Evolutionary conservation across 1,284 basidiomycete genomes (phyloP).

Genomic region (Butyriboletus appendiculatus): DNA sequence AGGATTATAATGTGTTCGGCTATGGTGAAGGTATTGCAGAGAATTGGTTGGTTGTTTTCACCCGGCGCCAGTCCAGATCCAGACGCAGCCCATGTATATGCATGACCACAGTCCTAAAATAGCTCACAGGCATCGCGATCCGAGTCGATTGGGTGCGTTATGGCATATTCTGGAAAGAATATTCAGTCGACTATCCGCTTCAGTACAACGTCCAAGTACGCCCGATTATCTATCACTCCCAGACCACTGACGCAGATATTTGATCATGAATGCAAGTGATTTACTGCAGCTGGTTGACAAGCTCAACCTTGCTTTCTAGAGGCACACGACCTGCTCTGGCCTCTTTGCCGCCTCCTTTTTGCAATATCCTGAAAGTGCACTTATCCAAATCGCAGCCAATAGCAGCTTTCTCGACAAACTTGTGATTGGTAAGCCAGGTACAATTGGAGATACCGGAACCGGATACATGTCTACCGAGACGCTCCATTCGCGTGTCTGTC

Average conservation of each 20-base stretch:
- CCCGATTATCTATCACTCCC: background rate
- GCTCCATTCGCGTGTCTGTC: background rate
- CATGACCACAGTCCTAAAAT: too few species aligned
- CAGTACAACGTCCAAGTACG: constrained; percentile 46
- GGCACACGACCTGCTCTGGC: constrained; percentile 47
- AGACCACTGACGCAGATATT: background rate
- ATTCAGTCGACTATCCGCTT: background rate
- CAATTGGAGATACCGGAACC: constrained; percentile 50
- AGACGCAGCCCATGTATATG: too few species aligned
- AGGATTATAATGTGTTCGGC: too few species aligned
- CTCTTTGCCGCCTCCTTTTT: constrained; percentile 44
- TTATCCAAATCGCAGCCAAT: constrained; percentile 63
- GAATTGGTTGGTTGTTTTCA: too few species aligned
- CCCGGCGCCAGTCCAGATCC: too few species aligned
- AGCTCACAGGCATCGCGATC: too few species aligned
- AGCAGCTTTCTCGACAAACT: constrained; percentile 54
- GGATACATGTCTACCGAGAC: background rate
- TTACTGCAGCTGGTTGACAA: background rate
- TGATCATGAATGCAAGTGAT: constrained; percentile 10
- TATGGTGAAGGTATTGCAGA: too few species aligned
- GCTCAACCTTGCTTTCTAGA: constrained; percentile 50
- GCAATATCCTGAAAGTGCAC: constrained; percentile 41
- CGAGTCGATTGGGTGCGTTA: background rate
- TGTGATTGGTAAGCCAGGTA: constrained; percentile 66
- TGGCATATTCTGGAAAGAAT: background rate